Percentiles rank a stretch among this genome's conserved stretches.
These are phyloP conservation scores for Diutina ranongensis DNA, from an alignment of 1,139 yeast species.

Conservation along the genomic window DNA sequence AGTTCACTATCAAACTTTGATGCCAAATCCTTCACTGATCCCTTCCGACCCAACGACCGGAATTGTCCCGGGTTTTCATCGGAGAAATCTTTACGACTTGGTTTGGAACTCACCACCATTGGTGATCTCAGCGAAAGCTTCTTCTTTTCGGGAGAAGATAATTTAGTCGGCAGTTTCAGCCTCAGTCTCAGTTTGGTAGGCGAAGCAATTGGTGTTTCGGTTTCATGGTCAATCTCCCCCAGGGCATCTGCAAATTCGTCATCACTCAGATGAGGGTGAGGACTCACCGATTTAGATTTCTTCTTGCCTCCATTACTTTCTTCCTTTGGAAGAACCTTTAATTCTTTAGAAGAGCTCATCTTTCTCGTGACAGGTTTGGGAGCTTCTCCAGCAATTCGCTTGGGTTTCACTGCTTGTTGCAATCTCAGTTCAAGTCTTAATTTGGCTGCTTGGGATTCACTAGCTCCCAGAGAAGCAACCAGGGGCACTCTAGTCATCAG, in stretches of 20 bases:
- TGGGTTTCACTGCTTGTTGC: conserved; percentile 5
- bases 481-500: neutral
- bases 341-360: neutral
- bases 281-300: neutral
- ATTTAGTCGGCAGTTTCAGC: conserved; percentile 19
- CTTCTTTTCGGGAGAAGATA: conserved; percentile 29
- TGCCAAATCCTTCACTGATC: conserved; percentile 27
- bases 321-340: neutral
- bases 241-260: conserved; percentile 6
- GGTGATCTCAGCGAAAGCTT: conserved; percentile 6
- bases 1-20: conserved; percentile 16
- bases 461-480: neutral
- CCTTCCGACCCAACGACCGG: conserved; percentile 19
- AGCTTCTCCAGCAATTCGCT: neutral
- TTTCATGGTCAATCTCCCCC: neutral
- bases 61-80: conserved; percentile 23
- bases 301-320: neutral
- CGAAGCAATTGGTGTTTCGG: neutral
- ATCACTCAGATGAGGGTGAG: neutral
- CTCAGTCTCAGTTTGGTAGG: conserved; percentile 6
- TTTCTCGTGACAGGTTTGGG: neutral
- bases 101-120: conserved; percentile 19
- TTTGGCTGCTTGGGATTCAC: neutral
- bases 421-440: neutral
- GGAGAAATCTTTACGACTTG: conserved; percentile 20